Evolutionary conservation across 116 monocot genomes (phyloP).

Genomic region (Zostera marina): DNA sequence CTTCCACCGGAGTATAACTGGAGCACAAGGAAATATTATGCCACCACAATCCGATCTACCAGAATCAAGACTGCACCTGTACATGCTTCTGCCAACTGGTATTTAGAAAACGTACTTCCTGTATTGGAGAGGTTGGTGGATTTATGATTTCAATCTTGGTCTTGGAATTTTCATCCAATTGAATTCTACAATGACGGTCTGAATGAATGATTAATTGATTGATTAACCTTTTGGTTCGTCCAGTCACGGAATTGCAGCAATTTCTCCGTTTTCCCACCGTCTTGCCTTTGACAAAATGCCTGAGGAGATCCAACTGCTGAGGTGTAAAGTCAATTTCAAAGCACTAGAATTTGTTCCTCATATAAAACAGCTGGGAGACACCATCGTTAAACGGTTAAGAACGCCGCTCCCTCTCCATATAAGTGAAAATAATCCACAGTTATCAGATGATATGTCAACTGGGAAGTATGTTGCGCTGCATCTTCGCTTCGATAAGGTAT

Average conservation of each 20-base stretch:
- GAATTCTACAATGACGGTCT: too few relatives aligned
- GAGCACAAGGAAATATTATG: conserved; percentile 96
- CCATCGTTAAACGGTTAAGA: too few relatives aligned
- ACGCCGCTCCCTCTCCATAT: background rate
- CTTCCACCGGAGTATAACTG: conserved; percentile 67
- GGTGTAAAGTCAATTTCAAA: conserved; percentile 21
- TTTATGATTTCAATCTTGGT: too few relatives aligned
- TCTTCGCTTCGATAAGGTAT: conserved; percentile 12
- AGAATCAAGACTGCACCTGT: conserved; percentile 86
- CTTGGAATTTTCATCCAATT: too few relatives aligned
- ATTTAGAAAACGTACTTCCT: conserved; percentile 75
- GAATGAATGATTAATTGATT: too few relatives aligned
- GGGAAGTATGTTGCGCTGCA: too few relatives aligned
- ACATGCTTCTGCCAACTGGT: conserved; percentile 89
- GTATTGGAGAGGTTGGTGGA: conserved; percentile 77
- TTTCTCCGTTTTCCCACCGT: conserved; percentile 80
- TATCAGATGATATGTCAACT: too few relatives aligned
- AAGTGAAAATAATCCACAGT: conserved; percentile 3
- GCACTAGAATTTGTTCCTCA: too few relatives aligned
- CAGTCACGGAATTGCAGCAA: conserved; percentile 84
- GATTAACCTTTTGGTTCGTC: conserved; percentile 9
- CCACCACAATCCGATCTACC: conserved; percentile 57
- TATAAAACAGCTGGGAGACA: too few relatives aligned
- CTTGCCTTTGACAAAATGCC: conserved; percentile 71
- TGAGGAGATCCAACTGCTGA: conserved; percentile 45